Evolutionary conservation across 1,284 basidiomycete species (phyloP).

Genomic region (Hemileia vastatrix): DNA sequence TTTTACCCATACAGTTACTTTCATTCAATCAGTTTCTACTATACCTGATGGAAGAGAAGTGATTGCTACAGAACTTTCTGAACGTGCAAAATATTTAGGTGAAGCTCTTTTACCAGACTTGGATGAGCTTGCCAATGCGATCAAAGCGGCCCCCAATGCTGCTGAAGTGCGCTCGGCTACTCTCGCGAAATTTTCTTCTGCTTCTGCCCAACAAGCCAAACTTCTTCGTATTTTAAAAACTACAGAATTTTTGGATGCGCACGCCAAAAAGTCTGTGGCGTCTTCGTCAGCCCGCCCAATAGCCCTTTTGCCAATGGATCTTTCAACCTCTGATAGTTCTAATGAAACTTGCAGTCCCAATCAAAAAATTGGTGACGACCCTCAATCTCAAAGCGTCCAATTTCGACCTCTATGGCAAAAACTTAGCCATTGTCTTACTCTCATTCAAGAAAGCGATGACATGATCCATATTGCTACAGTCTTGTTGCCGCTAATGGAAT

Average conservation of each 20-base stretch:
- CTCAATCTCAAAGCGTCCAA: conserved; percentile 61
- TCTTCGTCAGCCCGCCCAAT: no score
- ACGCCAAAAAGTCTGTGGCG: conserved; percentile 50
- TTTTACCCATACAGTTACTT: conserved; percentile 76
- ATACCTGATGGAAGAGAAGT: conserved; percentile 76
- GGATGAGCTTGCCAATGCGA: conserved; percentile 58
- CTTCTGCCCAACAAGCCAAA: conserved; percentile 85
- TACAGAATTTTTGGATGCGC: conserved; percentile 85
- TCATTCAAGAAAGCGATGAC: conserved; percentile 67
- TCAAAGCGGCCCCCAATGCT: conserved; percentile 54
- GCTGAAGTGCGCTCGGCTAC: conserved; percentile 21
- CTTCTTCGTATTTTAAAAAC: conserved; percentile 85
- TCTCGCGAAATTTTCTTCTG: conserved; percentile 74
- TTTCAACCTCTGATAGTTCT: conserved; percentile 14
- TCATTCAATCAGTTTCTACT: conserved; percentile 79
- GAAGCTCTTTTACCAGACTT: conserved; percentile 63
- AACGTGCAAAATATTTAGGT: conserved; percentile 76
- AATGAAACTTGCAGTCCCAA: conserved; percentile 44
- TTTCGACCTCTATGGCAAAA: conserved; percentile 76
- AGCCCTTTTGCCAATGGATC: no score
- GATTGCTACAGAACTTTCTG: conserved; percentile 72
- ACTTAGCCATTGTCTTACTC: conserved; percentile 69
- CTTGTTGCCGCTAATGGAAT: conserved; percentile 79
- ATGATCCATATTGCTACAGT: conserved; percentile 81
- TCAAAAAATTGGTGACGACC: conserved; percentile 41